Conservation (phyloP, 768 basidiomycete genomes). For the Podaxis sp. region DNA sequence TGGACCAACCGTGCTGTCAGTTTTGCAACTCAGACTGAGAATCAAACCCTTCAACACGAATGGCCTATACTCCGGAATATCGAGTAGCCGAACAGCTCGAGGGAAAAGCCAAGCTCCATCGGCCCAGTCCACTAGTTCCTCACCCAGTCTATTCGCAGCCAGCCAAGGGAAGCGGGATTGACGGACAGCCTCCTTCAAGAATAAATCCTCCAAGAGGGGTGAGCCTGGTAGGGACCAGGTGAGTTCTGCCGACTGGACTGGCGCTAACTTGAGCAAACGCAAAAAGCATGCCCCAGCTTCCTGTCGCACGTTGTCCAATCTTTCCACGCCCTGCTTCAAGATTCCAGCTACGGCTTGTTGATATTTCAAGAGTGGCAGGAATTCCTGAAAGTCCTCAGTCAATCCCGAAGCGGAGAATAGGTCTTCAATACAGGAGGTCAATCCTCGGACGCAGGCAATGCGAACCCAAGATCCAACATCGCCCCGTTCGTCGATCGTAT, state of each 20-base stretch:
- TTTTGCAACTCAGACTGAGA: slow-evolving; percentile 80
- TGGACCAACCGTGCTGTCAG: slow-evolving; percentile 75
- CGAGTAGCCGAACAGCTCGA: slow-evolving; percentile 63
- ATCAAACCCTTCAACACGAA: slow-evolving; percentile 70
- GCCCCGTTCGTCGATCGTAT: slow-evolving; percentile 90
- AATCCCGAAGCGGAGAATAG: slow-evolving; percentile 44
- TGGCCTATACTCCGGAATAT: slow-evolving; percentile 59
- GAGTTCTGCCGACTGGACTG: slow-evolving; percentile 40
- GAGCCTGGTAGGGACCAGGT: slow-evolving; percentile 54
- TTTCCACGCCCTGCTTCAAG: slow-evolving; percentile 87
- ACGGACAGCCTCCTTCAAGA: slow-evolving; percentile 44
- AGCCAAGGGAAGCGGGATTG: slow-evolving; percentile 4
- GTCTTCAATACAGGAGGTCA: slow-evolving; percentile 53
- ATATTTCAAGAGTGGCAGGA: slow-evolving; percentile 60
- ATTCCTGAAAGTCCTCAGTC: slow-evolving; percentile 51
- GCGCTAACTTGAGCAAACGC: slow-evolving; percentile 45
- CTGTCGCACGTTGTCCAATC: slow-evolving; percentile 88
- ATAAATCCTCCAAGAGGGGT: slow-evolving; percentile 50
- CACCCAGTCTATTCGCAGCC: slow-evolving; percentile 28
- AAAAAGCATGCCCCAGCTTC: slow-evolving; percentile 68
- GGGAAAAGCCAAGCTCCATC: slow-evolving; percentile 78
- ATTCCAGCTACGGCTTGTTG: slow-evolving; percentile 61
- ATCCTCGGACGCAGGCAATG: slow-evolving; percentile 68
- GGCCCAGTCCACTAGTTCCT: slow-evolving; percentile 56
- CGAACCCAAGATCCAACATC: slow-evolving; percentile 98